A percentile compares a stretch with the other conserved stretches of the same genome.
Evolutionary conservation across 768 basidiomycete genomes (phyloP).

Genomic region (Mrakia blollopis): DNA sequence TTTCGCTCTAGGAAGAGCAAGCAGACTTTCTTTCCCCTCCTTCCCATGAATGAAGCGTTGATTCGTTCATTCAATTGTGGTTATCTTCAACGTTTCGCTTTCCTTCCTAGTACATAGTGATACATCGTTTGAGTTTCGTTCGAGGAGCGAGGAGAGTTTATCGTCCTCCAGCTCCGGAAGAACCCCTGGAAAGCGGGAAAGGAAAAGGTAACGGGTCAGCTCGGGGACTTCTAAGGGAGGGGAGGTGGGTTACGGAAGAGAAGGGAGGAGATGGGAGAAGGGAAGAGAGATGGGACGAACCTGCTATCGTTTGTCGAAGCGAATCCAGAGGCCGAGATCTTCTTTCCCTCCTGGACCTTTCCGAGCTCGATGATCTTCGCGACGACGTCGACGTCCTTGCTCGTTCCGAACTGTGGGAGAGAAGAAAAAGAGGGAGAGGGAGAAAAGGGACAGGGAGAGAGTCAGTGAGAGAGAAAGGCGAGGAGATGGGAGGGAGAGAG

Average conservation of each 20-base stretch:
- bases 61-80: neutral
- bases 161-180: neutral
- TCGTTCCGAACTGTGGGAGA: neutral
- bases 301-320: constrained; percentile 10
- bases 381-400: constrained; percentile 23
- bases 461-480: no score
- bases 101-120: constrained; percentile 1
- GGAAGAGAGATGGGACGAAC: neutral
- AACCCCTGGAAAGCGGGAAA: neutral
- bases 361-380: constrained; percentile 24
- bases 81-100: neutral
- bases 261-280: neutral
- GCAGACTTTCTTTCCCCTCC: no score
- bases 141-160: neutral
- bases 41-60: neutral
- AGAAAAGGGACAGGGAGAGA: neutral
- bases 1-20: no score
- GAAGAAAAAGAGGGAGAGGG: neutral
- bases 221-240: no score
- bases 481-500: neutral
- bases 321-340: constrained; percentile 17
- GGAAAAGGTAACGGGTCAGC: neutral
- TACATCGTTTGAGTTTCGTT: neutral
- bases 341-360: constrained; percentile 32
- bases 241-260: neutral